Percentiles rank a stretch among this genome's conserved stretches.
Evolutionary conservation across 2,329 filamentous ascomycete species (phyloP).

Genomic region (Paramyrothecium roridum): DNA sequence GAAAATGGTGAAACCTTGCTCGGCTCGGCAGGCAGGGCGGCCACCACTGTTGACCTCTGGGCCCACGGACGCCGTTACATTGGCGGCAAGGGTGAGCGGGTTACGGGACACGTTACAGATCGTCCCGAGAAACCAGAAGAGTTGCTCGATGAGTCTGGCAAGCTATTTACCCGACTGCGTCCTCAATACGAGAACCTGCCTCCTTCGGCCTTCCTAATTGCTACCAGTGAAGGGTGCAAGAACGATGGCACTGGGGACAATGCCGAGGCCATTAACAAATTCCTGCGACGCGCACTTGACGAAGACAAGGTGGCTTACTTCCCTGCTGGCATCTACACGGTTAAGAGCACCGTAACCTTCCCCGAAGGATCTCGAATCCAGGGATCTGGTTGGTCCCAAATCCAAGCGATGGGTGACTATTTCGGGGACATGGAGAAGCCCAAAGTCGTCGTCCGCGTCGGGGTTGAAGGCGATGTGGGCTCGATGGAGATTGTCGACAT

Average conservation of each 20-base stretch:
- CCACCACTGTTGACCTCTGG: conserved; percentile 52
- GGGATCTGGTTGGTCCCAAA: conserved; percentile 66
- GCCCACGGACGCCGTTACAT: conserved; percentile 6
- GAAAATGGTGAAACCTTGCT: too few species aligned
- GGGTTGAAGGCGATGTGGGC: conserved; percentile 57
- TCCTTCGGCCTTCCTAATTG: background rate
- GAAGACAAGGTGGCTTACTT: conserved; percentile 15
- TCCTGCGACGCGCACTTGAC: background rate
- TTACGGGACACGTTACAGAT: too few species aligned
- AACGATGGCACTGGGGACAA: background rate
- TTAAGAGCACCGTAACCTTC: conserved; percentile 35
- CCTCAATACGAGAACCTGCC: conserved; percentile 30
- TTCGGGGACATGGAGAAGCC: conserved; percentile 62
- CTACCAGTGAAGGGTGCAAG: background rate
- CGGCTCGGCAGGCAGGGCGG: too few species aligned
- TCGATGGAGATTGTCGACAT: conserved; percentile 69
- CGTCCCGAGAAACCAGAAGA: too few species aligned
- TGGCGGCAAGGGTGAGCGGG: conserved; percentile 6
- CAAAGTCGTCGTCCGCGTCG: conserved; percentile 64
- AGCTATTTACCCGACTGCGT: conserved; percentile 15
- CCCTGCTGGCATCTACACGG: conserved; percentile 21
- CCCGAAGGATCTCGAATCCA: conserved; percentile 62
- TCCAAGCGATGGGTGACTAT: conserved; percentile 55
- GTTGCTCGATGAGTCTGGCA: conserved; percentile 9
- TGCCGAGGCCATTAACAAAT: background rate